phyloP scores from a whole-genome alignment of 2,329 filamentous ascomycete genomes.

The Dactylellina leptospora region DNA sequence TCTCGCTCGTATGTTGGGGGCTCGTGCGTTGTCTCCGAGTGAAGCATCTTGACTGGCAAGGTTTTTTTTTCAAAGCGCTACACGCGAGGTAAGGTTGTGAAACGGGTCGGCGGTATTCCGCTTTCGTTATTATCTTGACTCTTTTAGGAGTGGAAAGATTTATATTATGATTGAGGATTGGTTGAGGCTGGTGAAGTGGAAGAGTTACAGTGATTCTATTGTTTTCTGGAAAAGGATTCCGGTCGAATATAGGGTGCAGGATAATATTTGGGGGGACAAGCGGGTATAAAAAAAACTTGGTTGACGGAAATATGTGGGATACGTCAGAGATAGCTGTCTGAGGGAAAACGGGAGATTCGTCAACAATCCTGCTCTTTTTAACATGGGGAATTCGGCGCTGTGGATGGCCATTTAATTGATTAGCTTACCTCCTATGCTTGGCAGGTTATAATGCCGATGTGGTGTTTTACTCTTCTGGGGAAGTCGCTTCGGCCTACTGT shows the following conservation, averaged over 20 bases:
- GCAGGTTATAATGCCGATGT: slow-evolving; percentile 5
- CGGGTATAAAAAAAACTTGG: slow-evolving; percentile 45
- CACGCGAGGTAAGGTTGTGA: background rate
- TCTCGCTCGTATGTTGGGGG: slow-evolving; percentile 50
- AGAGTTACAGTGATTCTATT: background rate
- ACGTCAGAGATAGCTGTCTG: slow-evolving; percentile 36
- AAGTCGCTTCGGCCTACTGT: slow-evolving; percentile 9
- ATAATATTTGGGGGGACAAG: slow-evolving; percentile 12
- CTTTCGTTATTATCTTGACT: background rate
- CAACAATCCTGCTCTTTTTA: slow-evolving; percentile 36
- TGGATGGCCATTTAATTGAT: slow-evolving; percentile 1
- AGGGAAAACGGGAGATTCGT: slow-evolving; percentile 21
- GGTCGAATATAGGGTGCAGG: slow-evolving; percentile 25
- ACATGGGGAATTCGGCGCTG: slow-evolving; percentile 28
- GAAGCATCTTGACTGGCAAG: slow-evolving; percentile 50
- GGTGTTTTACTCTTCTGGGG: slow-evolving; percentile 8
- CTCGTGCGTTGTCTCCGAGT: slow-evolving; percentile 49
- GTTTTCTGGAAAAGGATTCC: slow-evolving; percentile 37
- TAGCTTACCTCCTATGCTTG: slow-evolving; percentile 19
- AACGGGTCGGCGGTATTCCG: background rate
- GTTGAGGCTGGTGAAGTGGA: too few species aligned
- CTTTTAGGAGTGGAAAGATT: too few species aligned
- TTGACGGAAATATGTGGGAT: slow-evolving; percentile 21
- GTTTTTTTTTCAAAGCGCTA: too few species aligned
- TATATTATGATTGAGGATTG: too few species aligned